These are phyloP conservation scores for Allantophomopsis lycopodina DNA, from an alignment of 2,329 filamentous ascomycete species.

Conservation along the genomic window DNA sequence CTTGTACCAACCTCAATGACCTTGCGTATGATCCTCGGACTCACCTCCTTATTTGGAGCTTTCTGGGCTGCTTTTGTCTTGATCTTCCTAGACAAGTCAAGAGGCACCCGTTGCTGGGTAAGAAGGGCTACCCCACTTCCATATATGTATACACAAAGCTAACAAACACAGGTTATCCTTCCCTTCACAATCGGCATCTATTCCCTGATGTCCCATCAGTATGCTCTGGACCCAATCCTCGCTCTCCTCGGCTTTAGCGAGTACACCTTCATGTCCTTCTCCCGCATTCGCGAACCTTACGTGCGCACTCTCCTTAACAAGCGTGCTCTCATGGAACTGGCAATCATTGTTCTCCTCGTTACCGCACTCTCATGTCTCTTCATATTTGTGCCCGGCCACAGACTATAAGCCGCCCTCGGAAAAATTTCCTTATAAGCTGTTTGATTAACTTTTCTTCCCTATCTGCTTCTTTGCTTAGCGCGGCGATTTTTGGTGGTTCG, in stretches of 20 bases:
- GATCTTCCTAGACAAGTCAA: constrained; percentile 73
- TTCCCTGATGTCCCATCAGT: constrained; percentile 81
- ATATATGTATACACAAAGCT: not conserved
- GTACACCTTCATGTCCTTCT: constrained; percentile 91
- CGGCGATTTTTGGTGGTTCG: too few species aligned
- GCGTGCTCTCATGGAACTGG: constrained; percentile 68
- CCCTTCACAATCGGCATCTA: constrained; percentile 90
- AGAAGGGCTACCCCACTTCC: constrained; percentile 18
- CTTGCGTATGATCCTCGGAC: constrained; percentile 69
- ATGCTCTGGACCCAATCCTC: constrained; percentile 84
- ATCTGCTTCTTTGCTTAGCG: too few species aligned
- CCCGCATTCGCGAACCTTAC: constrained; percentile 78
- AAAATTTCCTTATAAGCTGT: not conserved
- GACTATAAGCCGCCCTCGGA: constrained; percentile 34
- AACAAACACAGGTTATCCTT: constrained; percentile 48
- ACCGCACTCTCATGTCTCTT: constrained; percentile 80
- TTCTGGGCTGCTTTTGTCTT: constrained; percentile 93
- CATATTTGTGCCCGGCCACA: constrained; percentile 85
- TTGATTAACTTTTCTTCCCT: too few species aligned
- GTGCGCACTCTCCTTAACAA: constrained; percentile 76
- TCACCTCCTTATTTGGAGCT: constrained; percentile 76
- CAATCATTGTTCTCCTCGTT: constrained; percentile 62
- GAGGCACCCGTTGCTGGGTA: constrained; percentile 74
- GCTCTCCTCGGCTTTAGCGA: constrained; percentile 85
- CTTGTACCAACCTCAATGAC: constrained; percentile 85